Evolutionary conservation across 805 yeast genomes (phyloP).

Genomic region (Cyberlindnera saturnus): DNA sequence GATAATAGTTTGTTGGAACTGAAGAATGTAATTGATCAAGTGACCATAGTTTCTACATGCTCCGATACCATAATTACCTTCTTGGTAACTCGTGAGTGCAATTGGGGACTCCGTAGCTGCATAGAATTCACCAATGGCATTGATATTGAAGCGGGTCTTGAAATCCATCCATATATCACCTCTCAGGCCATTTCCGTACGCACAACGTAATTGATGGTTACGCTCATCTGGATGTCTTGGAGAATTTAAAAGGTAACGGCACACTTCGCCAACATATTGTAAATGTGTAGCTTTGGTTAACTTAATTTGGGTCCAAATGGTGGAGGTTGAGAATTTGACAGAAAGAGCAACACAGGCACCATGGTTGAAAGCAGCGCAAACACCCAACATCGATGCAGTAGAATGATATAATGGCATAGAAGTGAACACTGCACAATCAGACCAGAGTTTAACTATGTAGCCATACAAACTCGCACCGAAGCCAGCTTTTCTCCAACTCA

Average conservation of each 20-base stretch:
- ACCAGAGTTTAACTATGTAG: conserved; percentile 53
- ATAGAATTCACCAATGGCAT: conserved; percentile 82
- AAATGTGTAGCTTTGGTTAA: conserved; percentile 68
- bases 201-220: conserved; percentile 55
- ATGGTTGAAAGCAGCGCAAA: conserved; percentile 55
- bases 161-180: conserved; percentile 83
- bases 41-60: conserved; percentile 81
- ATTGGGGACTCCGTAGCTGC: conserved; percentile 92
- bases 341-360: conserved; percentile 79
- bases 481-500: conserved; percentile 83
- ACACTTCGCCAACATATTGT: conserved; percentile 93
- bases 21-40: conserved; percentile 44
- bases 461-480: conserved; percentile 71
- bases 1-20: conserved; percentile 53
- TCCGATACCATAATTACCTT: conserved; percentile 76
- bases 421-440: conserved; percentile 60
- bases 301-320: conserved; percentile 87
- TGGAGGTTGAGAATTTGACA: conserved; percentile 73
- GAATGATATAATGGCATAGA: conserved; percentile 96
- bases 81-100: conserved; percentile 76
- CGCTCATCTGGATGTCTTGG: conserved; percentile 61
- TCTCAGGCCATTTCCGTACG: conserved; percentile 88
- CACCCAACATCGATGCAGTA: conserved; percentile 85
- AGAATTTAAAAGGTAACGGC: conserved; percentile 73
- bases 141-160: conserved; percentile 68